A percentile compares a stretch with the other conserved stretches of the same genome.
phyloP scores from a whole-genome alignment of 768 basidiomycete species.

The Neoboletus magnificus region DNA sequence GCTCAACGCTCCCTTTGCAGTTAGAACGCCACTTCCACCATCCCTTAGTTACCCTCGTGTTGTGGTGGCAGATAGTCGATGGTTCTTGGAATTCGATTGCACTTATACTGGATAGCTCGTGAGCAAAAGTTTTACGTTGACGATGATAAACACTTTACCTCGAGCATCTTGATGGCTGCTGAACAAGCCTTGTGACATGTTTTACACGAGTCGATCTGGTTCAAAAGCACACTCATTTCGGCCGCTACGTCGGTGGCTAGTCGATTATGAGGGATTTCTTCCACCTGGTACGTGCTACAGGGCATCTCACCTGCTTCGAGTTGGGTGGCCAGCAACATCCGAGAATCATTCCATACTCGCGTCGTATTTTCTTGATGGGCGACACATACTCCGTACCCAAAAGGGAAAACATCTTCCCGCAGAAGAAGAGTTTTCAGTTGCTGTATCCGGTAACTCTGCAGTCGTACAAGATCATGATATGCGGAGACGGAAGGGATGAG shows the following conservation, averaged over 20 bases:
- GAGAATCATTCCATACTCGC: conserved; percentile 50
- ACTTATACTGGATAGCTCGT: conserved; percentile 53
- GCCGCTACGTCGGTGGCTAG: conserved; percentile 63
- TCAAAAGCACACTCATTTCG: conserved; percentile 57
- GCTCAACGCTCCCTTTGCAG: background rate
- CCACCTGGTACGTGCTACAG: background rate
- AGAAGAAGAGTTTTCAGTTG: conserved; percentile 49
- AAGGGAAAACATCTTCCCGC: conserved; percentile 65
- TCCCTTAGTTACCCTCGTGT: conserved; percentile 20
- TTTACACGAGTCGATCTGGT: conserved; percentile 47
- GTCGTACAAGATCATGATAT: conserved; percentile 58
- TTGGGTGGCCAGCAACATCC: conserved; percentile 41
- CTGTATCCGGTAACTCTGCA: conserved; percentile 58
- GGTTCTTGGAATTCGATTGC: conserved; percentile 48
- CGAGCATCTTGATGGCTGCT: conserved; percentile 68
- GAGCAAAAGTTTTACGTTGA: conserved; percentile 1
- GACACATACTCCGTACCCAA: conserved; percentile 65
- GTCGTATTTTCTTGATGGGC: conserved; percentile 45
- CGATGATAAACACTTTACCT: conserved; percentile 37
- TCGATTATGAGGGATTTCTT: conserved; percentile 7
- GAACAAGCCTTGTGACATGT: conserved; percentile 57
- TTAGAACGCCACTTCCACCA: conserved; percentile 2
- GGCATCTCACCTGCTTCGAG: conserved; percentile 50
- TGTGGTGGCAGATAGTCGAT: conserved; percentile 42
- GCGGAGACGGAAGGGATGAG: conserved; percentile 55